These are phyloP conservation scores for Moesziomyces sp. DNA, from an alignment of 1,284 basidiomycete species.

Conservation along the genomic window DNA sequence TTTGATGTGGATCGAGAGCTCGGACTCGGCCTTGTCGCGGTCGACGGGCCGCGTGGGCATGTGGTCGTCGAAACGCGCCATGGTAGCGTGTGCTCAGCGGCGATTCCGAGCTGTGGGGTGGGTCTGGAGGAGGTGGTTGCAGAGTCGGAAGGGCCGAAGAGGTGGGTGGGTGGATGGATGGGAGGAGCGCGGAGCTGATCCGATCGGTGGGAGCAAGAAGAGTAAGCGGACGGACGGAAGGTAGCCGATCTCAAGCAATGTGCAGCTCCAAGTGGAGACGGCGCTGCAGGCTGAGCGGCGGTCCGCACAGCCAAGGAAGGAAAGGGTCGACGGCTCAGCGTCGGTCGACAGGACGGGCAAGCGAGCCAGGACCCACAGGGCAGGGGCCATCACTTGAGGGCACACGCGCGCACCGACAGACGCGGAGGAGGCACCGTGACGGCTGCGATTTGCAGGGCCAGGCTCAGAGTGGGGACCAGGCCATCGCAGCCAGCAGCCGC, in stretches of 20 bases:
- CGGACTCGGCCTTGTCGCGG: slow-evolving; percentile 65
- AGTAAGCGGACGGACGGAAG: neutral
- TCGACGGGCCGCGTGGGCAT: slow-evolving; percentile 65
- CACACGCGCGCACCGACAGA: slow-evolving; percentile 1
- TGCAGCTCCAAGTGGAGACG: neutral
- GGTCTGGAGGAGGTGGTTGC: neutral
- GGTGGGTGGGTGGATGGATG: slow-evolving; percentile 10
- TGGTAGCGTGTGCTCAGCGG: slow-evolving; percentile 3
- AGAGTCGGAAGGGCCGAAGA: neutral
- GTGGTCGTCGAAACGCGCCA: slow-evolving; percentile 55
- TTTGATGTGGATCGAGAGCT: slow-evolving; percentile 65
- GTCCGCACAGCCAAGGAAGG: neutral
- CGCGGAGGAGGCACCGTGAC: slow-evolving; percentile 2
- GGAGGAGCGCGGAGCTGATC: neutral
- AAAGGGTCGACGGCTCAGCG: neutral
- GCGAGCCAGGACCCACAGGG: neutral
- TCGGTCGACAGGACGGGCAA: neutral
- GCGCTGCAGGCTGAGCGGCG: neutral
- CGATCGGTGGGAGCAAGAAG: slow-evolving; percentile 1
- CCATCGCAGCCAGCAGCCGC: slow-evolving; percentile 4
- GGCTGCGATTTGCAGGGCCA: slow-evolving; percentile 2
- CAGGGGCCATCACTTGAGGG: neutral
- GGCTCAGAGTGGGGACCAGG: slow-evolving; percentile 1
- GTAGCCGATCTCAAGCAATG: neutral
- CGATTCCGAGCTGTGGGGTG: neutral